Base-by-base conservation (phyloP, 345 rosid genomes). In the Ailanthus altissimus region DNA sequence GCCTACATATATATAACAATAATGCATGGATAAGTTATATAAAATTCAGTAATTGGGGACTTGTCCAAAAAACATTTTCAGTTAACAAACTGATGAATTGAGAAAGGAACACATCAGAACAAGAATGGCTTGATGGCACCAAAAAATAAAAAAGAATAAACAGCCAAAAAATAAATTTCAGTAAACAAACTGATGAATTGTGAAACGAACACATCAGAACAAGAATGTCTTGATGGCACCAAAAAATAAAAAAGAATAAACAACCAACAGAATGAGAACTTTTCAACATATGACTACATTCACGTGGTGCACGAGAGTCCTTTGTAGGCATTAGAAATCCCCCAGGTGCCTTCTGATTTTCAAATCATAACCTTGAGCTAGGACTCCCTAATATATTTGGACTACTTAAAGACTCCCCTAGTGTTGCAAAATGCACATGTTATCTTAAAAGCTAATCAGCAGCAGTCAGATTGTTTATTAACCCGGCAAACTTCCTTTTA, bases 1-100 rank as follows among this genome's bases (percentile, higher is more conserved):
- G 82, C 90, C 96, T 91, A 46, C 70, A 79, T 50, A 58, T 16
- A 80, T 43, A 60, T 28, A 7, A 13, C 14, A 3, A 72, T 59
- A 38, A 13, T 12, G 56, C 57, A 60, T 8, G 26, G 56, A 67
- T 26, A n/a, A 65, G 56, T 43, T 8, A 67, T 40, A 66, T 23
- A 64, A 45, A 68, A 36, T 64, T 46, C 23, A 51, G 5, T 25
- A 49, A 40, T 67, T 28, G 32, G 26, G n/a, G n/a, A n/a, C n/a
- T n/a, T n/a, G n/a, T 25, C 18, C n/a, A 49, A 67, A 76, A 63
- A 72, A 11, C n/a, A 32, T 0, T 18, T 54, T 25, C 12, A 53
- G 6, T 13, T 40, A 13, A 45, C 18, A 0, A 54, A 5, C 36
- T 14, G 51, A 4, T 12, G 28, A 63, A 63, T 75, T 43, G 25